Percentiles rank a stretch among this genome's conserved stretches.
Conservation (phyloP, 1,284 basidiomycete species). For the Mycena citricolor region DNA sequence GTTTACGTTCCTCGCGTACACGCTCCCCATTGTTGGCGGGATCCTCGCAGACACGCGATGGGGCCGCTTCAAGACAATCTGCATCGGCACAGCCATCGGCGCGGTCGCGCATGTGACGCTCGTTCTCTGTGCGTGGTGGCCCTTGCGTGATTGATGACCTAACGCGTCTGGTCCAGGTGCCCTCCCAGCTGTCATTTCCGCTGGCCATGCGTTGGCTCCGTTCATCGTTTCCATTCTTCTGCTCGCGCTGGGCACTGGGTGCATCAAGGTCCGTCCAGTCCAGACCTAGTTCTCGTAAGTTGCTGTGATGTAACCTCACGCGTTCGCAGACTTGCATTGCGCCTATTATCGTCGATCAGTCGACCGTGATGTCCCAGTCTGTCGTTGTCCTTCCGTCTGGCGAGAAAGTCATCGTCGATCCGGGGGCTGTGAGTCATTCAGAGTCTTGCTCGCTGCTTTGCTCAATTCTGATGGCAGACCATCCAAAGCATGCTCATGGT, state of each 20-base stretch:
- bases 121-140: constrained; percentile 21
- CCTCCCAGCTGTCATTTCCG: constrained; percentile 26
- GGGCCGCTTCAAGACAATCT: constrained; percentile 46
- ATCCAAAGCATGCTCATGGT: constrained; percentile 19
- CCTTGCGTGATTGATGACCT: not conserved
- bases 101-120: constrained; percentile 28
- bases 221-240: constrained; percentile 27
- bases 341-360: constrained; percentile 29
- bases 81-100: constrained; percentile 32
- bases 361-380: constrained; percentile 23
- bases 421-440: constrained; percentile 17
- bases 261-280: constrained; percentile 23
- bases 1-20: constrained; percentile 31
- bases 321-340: constrained; percentile 23
- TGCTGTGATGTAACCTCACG: not conserved
- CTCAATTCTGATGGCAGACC: constrained; percentile 14
- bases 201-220: constrained; percentile 26
- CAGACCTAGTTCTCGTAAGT: not conserved
- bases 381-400: constrained; percentile 43
- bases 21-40: constrained; percentile 31
- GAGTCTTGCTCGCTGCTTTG: constrained; percentile 11
- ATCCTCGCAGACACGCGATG: constrained; percentile 44
- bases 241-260: constrained; percentile 24
- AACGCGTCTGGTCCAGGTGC: constrained; percentile 19
- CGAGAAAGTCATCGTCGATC: constrained; percentile 56